Conservation (phyloP, 192 early-diverging fungal species). For the Coemansia sp. region DNA sequence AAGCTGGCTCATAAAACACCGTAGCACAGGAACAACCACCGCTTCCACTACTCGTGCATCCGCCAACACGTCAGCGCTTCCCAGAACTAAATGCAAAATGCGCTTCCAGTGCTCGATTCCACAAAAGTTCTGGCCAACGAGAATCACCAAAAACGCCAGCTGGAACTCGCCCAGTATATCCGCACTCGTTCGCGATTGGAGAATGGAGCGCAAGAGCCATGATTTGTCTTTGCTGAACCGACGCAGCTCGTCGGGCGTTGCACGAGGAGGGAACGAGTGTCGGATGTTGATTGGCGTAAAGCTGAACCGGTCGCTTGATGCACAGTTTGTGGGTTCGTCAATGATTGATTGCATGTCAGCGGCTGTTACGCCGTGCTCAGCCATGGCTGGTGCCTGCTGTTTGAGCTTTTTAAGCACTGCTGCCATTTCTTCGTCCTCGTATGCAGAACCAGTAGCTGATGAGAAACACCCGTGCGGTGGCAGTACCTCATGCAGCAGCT, state of each 20-base stretch:
- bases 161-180: conserved; percentile 79
- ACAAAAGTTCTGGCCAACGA: conserved; percentile 79
- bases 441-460: conserved; percentile 54
- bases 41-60: conserved; percentile 17
- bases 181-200: background rate
- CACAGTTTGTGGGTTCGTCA: background rate
- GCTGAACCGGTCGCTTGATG: conserved; percentile 18
- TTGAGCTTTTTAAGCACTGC: conserved; percentile 19
- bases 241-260: conserved; percentile 65
- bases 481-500: conserved; percentile 48
- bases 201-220: conserved; percentile 62
- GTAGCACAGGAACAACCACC: conserved; percentile 54
- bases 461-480: conserved; percentile 53
- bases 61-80: conserved; percentile 61
- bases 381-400: background rate
- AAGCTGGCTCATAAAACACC: conserved; percentile 24
- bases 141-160: conserved; percentile 75
- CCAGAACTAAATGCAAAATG: conserved; percentile 69
- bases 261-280: conserved; percentile 75
- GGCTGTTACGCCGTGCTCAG: background rate
- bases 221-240: conserved; percentile 87
- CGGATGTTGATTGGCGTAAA: conserved; percentile 81
- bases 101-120: conserved; percentile 88
- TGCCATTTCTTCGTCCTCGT: conserved; percentile 62
- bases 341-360: background rate